Conservation (phyloP, 305 asterid species). For the Coffea humblotiana region DNA sequence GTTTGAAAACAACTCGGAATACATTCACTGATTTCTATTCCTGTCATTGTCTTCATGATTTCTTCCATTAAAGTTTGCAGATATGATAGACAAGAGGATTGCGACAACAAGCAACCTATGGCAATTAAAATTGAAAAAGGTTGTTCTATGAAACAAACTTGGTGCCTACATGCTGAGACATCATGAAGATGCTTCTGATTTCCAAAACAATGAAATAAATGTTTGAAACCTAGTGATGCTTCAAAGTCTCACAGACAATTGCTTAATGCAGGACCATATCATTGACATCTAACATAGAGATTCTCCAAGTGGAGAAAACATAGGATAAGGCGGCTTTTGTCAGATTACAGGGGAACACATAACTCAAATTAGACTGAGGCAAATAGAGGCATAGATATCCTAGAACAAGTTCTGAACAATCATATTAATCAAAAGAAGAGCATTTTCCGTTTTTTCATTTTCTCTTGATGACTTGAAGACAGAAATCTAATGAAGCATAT, state of each 20-base stretch:
- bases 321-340: too few species aligned
- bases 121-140: neutral
- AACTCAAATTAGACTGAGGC: neutral
- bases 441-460: neutral
- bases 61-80: neutral
- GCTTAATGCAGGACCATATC: too few species aligned
- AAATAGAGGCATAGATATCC: neutral
- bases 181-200: neutral
- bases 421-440: too few species aligned
- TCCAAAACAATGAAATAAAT: too few species aligned
- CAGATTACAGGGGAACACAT: too few species aligned
- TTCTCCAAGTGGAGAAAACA: too few species aligned
- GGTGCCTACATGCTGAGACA: neutral
- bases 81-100: neutral
- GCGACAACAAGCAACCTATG: neutral
- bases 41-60: neutral
- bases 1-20: neutral
- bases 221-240: too few species aligned
- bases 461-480: neutral
- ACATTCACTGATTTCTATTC: neutral
- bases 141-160: too few species aligned
- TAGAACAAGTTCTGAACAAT: too few species aligned
- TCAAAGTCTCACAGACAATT: too few species aligned
- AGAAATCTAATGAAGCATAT: neutral
- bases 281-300: too few species aligned